A percentile compares a stretch with the other conserved stretches of the same genome.
phyloP scores from a whole-genome alignment of 2,329 filamentous ascomycete species.

The Cryphonectria nitschkei region DNA sequence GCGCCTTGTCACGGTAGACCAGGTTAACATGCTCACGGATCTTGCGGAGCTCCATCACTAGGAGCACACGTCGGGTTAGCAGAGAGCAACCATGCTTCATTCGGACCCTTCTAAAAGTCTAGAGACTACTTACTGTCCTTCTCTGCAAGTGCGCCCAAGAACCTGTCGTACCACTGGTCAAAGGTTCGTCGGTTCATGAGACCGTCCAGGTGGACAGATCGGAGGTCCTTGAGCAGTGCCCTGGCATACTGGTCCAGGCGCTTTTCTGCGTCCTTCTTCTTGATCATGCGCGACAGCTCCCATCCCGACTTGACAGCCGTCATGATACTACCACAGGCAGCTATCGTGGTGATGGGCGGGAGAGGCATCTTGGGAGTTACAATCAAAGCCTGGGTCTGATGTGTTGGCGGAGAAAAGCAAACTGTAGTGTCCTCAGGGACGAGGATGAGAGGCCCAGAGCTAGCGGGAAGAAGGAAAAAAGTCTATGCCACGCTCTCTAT shows the following conservation, averaged over 20 bases:
- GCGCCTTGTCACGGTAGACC: slow-evolving; percentile 23
- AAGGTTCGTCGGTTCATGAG: slow-evolving; percentile 33
- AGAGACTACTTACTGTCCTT: slow-evolving; percentile 33
- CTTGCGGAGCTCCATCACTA: slow-evolving; percentile 27
- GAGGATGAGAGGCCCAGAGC: not conserved
- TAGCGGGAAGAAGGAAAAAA: not conserved
- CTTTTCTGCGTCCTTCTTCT: slow-evolving; percentile 34
- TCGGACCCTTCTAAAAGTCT: no score
- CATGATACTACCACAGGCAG: slow-evolving; percentile 37
- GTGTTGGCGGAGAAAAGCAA: not conserved
- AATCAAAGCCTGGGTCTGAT: not conserved
- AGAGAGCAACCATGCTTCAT: not conserved
- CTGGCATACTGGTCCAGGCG: slow-evolving; percentile 26
- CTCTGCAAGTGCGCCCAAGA: slow-evolving; percentile 35
- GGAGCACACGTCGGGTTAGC: not conserved
- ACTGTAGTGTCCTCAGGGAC: not conserved
- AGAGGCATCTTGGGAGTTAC: slow-evolving; percentile 31
- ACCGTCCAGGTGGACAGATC: slow-evolving; percentile 29
- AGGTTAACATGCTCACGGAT: slow-evolving; percentile 27
- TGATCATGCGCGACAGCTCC: slow-evolving; percentile 37
- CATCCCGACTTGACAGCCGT: slow-evolving; percentile 38
- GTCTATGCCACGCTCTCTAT: slow-evolving; percentile 9
- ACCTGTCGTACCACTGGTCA: slow-evolving; percentile 36
- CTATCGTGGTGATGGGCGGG: slow-evolving; percentile 34
- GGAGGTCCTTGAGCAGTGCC: slow-evolving; percentile 25